Conservation (phyloP, 2,329 filamentous ascomycete species). For the Pezicula radicicola region DNA sequence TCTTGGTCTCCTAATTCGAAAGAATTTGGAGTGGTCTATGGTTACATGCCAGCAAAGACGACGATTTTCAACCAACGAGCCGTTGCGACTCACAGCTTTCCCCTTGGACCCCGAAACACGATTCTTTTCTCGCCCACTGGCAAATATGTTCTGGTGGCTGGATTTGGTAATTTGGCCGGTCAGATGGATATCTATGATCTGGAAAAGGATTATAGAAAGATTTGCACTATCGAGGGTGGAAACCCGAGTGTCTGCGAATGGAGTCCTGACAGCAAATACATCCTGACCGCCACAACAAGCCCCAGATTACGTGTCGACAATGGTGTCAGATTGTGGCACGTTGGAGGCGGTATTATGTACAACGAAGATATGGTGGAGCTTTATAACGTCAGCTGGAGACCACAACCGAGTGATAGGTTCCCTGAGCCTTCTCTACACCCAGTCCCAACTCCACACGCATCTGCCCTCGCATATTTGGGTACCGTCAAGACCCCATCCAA, state of each 20-base stretch:
- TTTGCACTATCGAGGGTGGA: constrained; percentile 90
- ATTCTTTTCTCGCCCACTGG: constrained; percentile 93
- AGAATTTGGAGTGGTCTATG: constrained; percentile 96
- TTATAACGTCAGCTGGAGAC: constrained; percentile 88
- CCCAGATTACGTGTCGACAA: constrained; percentile 95
- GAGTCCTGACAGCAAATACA: constrained; percentile 93
- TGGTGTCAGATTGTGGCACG: constrained; percentile 92
- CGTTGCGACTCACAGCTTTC: constrained; percentile 78
- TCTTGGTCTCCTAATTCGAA: constrained; percentile 98
- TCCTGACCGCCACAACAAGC: constrained; percentile 96
- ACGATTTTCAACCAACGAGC: constrained; percentile 95
- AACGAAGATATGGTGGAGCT: constrained; percentile 92
- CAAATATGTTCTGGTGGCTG: constrained; percentile 88
- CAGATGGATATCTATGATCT: constrained; percentile 98
- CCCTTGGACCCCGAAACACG: constrained; percentile 86
- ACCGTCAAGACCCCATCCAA: constrained; percentile 94
- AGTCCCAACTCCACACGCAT: constrained; percentile 76
- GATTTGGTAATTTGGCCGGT: constrained; percentile 94
- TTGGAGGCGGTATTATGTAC: constrained; percentile 86
- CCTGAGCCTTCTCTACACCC: constrained; percentile 68
- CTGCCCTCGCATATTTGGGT: constrained; percentile 76
- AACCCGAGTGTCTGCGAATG: constrained; percentile 96
- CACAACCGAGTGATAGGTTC: constrained; percentile 60
- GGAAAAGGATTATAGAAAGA: constrained; percentile 88
- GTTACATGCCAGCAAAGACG: constrained; percentile 98